Percentiles rank a stretch among this genome's conserved stretches.
These are phyloP conservation scores for Erythrophleum ivorense DNA, from an alignment of 331 rosid species.

Conservation along the genomic window DNA sequence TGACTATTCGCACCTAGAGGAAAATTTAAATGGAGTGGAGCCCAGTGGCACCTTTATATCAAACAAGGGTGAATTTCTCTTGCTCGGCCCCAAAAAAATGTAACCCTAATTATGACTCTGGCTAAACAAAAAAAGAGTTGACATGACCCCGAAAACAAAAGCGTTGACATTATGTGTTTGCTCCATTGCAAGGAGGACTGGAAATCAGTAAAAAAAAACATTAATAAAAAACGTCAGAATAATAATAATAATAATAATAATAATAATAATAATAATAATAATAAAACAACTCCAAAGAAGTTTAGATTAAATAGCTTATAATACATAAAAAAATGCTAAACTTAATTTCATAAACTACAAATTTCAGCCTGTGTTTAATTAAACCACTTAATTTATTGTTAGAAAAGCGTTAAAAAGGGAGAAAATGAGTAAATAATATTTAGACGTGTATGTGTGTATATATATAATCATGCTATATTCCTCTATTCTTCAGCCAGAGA, in stretches of 20 bases:
- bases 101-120: slow-evolving; percentile 42
- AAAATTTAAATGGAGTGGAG: slow-evolving; percentile 32
- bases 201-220: too few relatives aligned
- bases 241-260: too few relatives aligned
- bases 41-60: slow-evolving; percentile 41
- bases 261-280: too few relatives aligned
- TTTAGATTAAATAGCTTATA: background rate
- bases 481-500: background rate
- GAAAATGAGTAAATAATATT: too few relatives aligned
- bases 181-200: too few relatives aligned
- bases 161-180: background rate
- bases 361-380: background rate
- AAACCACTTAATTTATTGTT: background rate
- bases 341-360: background rate
- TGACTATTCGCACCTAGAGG: background rate
- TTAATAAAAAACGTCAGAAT: too few relatives aligned
- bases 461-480: background rate
- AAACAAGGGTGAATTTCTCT: slow-evolving; percentile 32
- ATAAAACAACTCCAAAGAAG: too few relatives aligned
- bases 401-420: background rate
- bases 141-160: slow-evolving; percentile 16
- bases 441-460: too few relatives aligned
- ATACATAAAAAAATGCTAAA: background rate
- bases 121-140: slow-evolving; percentile 19
- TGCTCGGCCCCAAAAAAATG: slow-evolving; percentile 44